A percentile compares a stretch with the other conserved stretches of the same genome.
phyloP scores from a whole-genome alignment of 345 rosid genomes.

The Punica granatum region DNA sequence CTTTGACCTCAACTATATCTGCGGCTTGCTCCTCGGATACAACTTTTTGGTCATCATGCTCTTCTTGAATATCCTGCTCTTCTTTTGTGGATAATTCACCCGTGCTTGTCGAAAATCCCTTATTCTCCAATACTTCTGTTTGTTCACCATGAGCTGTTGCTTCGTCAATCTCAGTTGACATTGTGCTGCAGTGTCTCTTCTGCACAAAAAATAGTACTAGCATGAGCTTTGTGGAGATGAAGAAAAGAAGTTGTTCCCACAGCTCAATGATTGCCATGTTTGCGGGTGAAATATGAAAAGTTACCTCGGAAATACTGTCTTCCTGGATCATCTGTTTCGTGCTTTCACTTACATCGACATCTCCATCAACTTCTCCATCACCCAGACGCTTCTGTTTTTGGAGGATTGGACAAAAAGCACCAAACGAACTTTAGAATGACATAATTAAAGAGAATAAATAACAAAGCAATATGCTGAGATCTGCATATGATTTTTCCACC shows the following conservation, averaged over 20 bases:
- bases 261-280: not conserved
- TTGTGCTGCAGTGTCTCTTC: not conserved
- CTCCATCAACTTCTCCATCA: not conserved
- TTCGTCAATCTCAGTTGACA: not conserved
- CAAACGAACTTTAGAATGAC: not conserved
- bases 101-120: too few species aligned
- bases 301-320: not conserved
- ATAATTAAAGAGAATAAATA: not conserved
- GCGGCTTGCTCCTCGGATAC: not conserved
- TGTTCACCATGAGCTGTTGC: slow-evolving; percentile 1
- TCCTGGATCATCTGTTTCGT: not conserved
- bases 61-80: too few species aligned
- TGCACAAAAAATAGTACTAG: not conserved
- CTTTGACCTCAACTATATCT: not conserved
- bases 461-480: not conserved
- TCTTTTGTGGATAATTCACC: too few species aligned
- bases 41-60: not conserved
- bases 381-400: not conserved
- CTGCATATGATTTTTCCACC: not conserved
- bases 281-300: too few species aligned
- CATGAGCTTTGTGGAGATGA: too few species aligned
- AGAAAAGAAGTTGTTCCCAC: not conserved
- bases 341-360: not conserved
- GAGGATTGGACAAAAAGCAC: not conserved
- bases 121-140: not conserved